Evolutionary conservation across 2,329 filamentous ascomycete species (phyloP).

Genomic region (Knufia fluminis): DNA sequence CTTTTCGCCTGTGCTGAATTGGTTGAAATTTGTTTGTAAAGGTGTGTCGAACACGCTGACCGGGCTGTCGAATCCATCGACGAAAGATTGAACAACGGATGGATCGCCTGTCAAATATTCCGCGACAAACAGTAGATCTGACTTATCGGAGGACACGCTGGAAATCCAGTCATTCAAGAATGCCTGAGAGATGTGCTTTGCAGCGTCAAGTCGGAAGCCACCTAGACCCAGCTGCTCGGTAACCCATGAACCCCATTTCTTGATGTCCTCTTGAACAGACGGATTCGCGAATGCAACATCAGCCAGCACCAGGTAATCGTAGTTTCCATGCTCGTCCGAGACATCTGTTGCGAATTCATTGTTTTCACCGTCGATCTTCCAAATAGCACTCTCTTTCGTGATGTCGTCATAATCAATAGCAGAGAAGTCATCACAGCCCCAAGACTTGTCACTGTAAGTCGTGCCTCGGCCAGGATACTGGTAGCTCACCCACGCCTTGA

Average conservation of each 20-base stretch:
- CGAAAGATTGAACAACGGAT: conserved; percentile 47
- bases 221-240: conserved; percentile 49
- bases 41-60: conserved; percentile 59
- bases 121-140: conserved; percentile 55
- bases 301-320: conserved; percentile 50
- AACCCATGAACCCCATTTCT: conserved; percentile 61
- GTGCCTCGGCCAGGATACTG: neutral
- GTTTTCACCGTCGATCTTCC: conserved; percentile 2
- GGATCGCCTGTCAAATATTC: conserved; percentile 60
- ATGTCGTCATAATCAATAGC: conserved; percentile 5
- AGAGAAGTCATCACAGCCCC: conserved; percentile 7
- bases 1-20: conserved; percentile 45
- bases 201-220: conserved; percentile 64
- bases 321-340: conserved; percentile 52
- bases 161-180: conserved; percentile 57
- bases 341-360: conserved; percentile 41
- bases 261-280: conserved; percentile 55
- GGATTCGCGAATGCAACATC: conserved; percentile 58
- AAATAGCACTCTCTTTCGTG: neutral
- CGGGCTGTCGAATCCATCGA: conserved; percentile 49
- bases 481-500: conserved; percentile 1
- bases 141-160: conserved; percentile 34
- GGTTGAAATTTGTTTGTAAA: conserved; percentile 58
- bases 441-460: conserved; percentile 5
- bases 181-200: conserved; percentile 61